These are phyloP conservation scores for Fusarium kyushuense DNA, from an alignment of 2,329 filamentous ascomycete species.

Conservation along the genomic window DNA sequence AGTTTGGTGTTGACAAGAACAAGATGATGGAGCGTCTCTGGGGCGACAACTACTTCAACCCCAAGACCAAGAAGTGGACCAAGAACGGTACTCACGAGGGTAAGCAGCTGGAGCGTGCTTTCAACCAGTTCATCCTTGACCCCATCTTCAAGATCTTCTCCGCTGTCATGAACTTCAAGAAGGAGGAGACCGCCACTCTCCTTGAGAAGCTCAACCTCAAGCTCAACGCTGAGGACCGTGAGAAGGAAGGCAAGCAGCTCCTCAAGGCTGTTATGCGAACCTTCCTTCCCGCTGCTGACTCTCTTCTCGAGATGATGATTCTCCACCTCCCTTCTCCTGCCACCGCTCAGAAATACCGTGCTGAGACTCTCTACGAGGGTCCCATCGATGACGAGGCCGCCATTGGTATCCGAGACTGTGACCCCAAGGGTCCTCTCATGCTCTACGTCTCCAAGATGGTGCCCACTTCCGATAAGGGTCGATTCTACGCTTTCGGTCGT, in stretches of 20 bases:
- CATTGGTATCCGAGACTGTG: conserved; percentile 98
- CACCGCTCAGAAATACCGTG: conserved; percentile 97
- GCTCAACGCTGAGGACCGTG: conserved; percentile 86
- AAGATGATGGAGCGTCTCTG: conserved; percentile 99
- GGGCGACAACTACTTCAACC: conserved; percentile 99
- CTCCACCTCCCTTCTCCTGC: conserved; percentile 97
- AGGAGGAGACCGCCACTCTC: conserved; percentile 85
- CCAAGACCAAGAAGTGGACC: conserved; percentile 99
- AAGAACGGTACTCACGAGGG: conserved; percentile 86
- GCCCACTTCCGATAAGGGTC: conserved; percentile 98
- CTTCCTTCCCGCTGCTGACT: conserved; percentile 98
- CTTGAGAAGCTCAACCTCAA: conserved; percentile 96
- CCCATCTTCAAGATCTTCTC: conserved; percentile 99
- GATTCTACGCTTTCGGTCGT: conserved; percentile 99
- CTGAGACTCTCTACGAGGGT: conserved; percentile 98
- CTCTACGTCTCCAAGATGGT: conserved; percentile 99
- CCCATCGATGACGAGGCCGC: conserved; percentile 90
- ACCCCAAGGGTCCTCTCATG: conserved; percentile 98
- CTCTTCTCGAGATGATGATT: conserved; percentile 99
- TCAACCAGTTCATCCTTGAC: conserved; percentile 99
- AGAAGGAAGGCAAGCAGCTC: conserved; percentile 96
- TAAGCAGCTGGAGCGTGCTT: conserved; percentile 94
- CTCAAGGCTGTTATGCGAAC: conserved; percentile 99
- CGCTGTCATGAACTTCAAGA: conserved; percentile 98
- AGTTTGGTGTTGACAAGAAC: conserved; percentile 99